Conservation (phyloP, 2,329 filamentous ascomycete species). For the Venturia pyrina region DNA sequence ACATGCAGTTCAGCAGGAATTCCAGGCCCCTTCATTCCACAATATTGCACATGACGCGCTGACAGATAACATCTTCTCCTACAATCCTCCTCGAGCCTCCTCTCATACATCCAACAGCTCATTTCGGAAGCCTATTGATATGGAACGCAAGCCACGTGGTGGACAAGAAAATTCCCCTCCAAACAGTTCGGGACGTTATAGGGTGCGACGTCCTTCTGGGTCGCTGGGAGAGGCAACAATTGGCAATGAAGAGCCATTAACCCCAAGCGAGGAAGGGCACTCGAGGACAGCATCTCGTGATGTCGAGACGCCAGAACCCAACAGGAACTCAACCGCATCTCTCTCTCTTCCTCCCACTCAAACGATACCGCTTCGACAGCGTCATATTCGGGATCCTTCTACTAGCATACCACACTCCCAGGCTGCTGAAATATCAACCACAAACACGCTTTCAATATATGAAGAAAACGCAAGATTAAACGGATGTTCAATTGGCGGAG, state of each 20-base stretch:
- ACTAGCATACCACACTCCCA: slow-evolving; percentile 10
- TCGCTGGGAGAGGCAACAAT: slow-evolving; percentile 20
- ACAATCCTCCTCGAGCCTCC: neutral
- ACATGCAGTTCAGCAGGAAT: neutral
- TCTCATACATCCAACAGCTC: neutral
- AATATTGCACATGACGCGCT: neutral
- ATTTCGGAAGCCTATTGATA: neutral
- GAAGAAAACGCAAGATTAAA: neutral
- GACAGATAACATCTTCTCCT: neutral
- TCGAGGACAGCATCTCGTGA: slow-evolving; percentile 27
- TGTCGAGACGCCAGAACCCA: slow-evolving; percentile 19
- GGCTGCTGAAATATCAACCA: slow-evolving; percentile 11
- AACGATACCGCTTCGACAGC: slow-evolving; percentile 25
- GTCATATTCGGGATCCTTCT: slow-evolving; percentile 20
- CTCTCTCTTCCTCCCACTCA: slow-evolving; percentile 21
- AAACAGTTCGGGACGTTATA: neutral
- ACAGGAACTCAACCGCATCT: slow-evolving; percentile 17
- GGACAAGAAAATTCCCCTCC: slow-evolving; percentile 21
- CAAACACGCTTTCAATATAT: neutral
- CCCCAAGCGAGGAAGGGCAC: slow-evolving; percentile 23
- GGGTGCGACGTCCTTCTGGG: slow-evolving; percentile 19
- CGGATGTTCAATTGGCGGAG: slow-evolving; percentile 8
- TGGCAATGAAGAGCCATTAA: slow-evolving; percentile 21
- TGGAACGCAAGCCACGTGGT: slow-evolving; percentile 5
- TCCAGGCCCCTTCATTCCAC: neutral